Evolutionary conservation across 108 stramenopile genomes (phyloP).

Genomic region (Hondaea fermentalgiana): DNA sequence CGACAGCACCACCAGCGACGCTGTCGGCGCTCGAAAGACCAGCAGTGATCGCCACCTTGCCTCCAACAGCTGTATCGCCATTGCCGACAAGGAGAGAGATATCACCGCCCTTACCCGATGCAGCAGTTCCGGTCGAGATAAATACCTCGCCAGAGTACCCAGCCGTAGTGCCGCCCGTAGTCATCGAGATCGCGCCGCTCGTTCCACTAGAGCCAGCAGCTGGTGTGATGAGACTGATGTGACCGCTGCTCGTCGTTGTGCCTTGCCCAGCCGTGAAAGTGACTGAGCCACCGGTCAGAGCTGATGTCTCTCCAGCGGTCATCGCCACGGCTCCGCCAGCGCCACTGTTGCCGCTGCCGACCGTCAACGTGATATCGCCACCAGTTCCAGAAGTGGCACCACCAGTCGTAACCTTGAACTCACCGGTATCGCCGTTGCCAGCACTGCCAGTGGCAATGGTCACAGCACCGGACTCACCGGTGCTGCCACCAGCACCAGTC

Average conservation of each 20-base stretch:
- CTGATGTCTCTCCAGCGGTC: conserved; percentile 17
- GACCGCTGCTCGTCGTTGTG: conserved; percentile 20
- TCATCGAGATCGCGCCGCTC: neutral
- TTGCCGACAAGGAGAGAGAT: neutral
- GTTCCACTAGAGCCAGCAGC: neutral
- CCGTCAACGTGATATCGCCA: neutral
- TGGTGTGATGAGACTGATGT: too few species aligned
- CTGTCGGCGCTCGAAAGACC: neutral
- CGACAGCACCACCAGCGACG: neutral
- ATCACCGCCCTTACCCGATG: neutral
- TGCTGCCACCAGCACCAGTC: neutral
- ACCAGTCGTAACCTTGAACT: neutral
- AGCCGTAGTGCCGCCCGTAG: neutral
- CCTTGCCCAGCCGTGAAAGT: conserved; percentile 20
- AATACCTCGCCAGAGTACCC: neutral
- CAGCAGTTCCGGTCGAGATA: neutral
- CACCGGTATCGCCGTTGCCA: neutral
- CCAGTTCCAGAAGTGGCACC: neutral
- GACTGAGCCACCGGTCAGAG: conserved; percentile 20
- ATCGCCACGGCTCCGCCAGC: conserved; percentile 28
- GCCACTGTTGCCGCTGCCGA: neutral
- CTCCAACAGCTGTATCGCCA: neutral
- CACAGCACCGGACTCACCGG: neutral
- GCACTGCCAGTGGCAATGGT: neutral
- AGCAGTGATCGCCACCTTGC: neutral